Percentiles rank a stretch among this genome's conserved stretches.
These are phyloP conservation scores for Pilobolus umbonatus DNA, from an alignment of 192 early-diverging fungal species.

Conservation along the genomic window DNA sequence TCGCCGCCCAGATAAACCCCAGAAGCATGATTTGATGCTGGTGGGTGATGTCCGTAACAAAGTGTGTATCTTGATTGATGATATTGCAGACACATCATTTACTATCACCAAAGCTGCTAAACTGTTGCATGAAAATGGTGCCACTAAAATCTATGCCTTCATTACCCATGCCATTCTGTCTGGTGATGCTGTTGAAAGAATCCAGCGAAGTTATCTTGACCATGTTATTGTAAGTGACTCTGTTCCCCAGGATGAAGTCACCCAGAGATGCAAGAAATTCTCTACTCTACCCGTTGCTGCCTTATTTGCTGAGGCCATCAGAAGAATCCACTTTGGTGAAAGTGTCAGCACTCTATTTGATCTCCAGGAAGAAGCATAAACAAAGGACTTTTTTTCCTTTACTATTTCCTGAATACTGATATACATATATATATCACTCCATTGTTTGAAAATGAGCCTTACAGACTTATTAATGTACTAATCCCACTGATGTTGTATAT, in stretches of 20 bases:
- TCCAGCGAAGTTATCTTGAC: constrained; percentile 75
- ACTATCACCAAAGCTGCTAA: constrained; percentile 88
- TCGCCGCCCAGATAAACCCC: constrained; percentile 46
- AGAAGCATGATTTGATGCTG: constrained; percentile 77
- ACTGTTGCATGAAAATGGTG: constrained; percentile 80
- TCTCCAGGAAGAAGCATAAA: constrained; percentile 9
- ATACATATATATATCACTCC: no score
- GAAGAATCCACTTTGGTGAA: constrained; percentile 95
- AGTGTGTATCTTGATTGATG: constrained; percentile 87
- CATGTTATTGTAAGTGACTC: constrained; percentile 91
- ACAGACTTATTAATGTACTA: neutral
- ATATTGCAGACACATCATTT: constrained; percentile 92
- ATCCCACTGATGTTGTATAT: neutral
- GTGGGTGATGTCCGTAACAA: constrained; percentile 90
- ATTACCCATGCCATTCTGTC: constrained; percentile 92
- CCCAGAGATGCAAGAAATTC: constrained; percentile 72
- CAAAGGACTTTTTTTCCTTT: neutral
- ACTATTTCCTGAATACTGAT: neutral
- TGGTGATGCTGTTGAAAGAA: constrained; percentile 74
- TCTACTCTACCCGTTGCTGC: constrained; percentile 79
- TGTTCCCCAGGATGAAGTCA: constrained; percentile 87
- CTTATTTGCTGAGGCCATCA: constrained; percentile 90
- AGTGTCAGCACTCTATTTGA: constrained; percentile 81
- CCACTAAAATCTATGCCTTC: constrained; percentile 86
- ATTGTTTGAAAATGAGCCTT: no score